These are phyloP conservation scores for Buddleja alternifolia DNA, from an alignment of 257 asterid genomes.

Conservation along the genomic window DNA sequence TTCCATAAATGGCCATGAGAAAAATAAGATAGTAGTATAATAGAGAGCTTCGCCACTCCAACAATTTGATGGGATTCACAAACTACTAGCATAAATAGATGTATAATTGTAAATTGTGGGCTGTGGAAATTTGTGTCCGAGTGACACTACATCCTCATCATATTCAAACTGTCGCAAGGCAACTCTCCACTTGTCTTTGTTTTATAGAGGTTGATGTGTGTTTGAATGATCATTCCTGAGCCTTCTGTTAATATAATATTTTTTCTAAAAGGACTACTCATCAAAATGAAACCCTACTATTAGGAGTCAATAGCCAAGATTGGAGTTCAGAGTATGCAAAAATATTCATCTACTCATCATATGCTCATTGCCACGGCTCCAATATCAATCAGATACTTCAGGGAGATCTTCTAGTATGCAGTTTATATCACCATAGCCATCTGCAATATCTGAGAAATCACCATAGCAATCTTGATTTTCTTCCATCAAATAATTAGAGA, in stretches of 20 bases:
- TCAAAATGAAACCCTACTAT: too few species aligned
- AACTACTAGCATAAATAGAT: background rate
- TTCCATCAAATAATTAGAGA: slow-evolving; percentile 53
- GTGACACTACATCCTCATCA: too few species aligned
- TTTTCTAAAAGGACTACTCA: too few species aligned
- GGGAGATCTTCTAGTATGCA: slow-evolving; percentile 48
- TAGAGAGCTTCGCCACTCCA: background rate
- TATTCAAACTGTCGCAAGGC: too few species aligned
- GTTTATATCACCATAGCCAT: slow-evolving; percentile 43
- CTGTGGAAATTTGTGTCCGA: slow-evolving; percentile 7
- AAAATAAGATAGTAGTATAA: slow-evolving; percentile 1
- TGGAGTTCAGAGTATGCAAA: too few species aligned
- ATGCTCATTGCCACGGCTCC: background rate
- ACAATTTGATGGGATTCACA: background rate
- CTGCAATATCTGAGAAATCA: slow-evolving; percentile 46
- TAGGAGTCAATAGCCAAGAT: too few species aligned
- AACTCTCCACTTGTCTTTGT: too few species aligned
- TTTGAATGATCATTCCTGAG: too few species aligned
- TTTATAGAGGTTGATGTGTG: too few species aligned
- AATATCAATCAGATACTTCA: slow-evolving; percentile 31
- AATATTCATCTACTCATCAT: background rate
- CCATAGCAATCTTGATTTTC: slow-evolving; percentile 51
- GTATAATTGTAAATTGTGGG: slow-evolving; percentile 38
- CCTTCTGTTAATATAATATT: too few species aligned
- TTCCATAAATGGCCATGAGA: slow-evolving; percentile 39